These are phyloP conservation scores for Mycena rosella DNA, from an alignment of 768 basidiomycete species.

Conservation along the genomic window DNA sequence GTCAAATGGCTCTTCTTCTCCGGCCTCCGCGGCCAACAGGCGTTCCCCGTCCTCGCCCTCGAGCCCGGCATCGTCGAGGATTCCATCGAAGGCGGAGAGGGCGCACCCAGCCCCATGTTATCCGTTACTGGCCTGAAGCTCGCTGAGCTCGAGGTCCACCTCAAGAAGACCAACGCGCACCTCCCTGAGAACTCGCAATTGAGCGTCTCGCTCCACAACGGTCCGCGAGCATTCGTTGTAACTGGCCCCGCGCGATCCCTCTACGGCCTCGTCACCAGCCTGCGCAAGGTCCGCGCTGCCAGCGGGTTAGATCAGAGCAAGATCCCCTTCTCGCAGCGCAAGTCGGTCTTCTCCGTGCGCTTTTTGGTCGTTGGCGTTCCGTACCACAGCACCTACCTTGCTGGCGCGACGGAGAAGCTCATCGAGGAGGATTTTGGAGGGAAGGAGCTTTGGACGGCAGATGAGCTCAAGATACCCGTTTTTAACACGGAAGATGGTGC, in stretches of 20 bases:
- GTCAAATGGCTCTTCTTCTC: conserved; percentile 94
- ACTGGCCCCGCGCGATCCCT: conserved; percentile 92
- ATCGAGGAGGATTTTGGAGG: conserved; percentile 79
- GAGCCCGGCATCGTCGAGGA: conserved; percentile 92
- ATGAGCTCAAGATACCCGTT: conserved; percentile 85
- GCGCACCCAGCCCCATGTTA: conserved; percentile 93
- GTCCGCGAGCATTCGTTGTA: conserved; percentile 90
- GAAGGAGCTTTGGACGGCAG: conserved; percentile 81
- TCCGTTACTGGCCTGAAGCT: conserved; percentile 86
- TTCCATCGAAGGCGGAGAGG: conserved; percentile 92
- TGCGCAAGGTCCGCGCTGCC: conserved; percentile 92
- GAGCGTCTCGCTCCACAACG: conserved; percentile 92
- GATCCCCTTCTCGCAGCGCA: conserved; percentile 93
- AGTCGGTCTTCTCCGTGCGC: conserved; percentile 91
- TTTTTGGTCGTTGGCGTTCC: conserved; percentile 97
- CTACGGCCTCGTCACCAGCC: conserved; percentile 93
- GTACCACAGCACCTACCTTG: conserved; percentile 92
- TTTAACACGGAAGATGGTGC: conserved; percentile 94
- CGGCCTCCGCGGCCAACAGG: conserved; percentile 92
- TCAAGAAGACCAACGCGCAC: conserved; percentile 89
- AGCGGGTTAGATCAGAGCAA: conserved; percentile 94
- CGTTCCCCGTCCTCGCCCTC: conserved; percentile 92
- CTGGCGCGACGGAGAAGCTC: conserved; percentile 80
- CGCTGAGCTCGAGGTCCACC: conserved; percentile 83
- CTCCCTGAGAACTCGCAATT: conserved; percentile 85